These are phyloP conservation scores for Aspergillus oerlinghausenensis DNA, from an alignment of 2,329 filamentous ascomycete genomes.

Conservation along the genomic window DNA sequence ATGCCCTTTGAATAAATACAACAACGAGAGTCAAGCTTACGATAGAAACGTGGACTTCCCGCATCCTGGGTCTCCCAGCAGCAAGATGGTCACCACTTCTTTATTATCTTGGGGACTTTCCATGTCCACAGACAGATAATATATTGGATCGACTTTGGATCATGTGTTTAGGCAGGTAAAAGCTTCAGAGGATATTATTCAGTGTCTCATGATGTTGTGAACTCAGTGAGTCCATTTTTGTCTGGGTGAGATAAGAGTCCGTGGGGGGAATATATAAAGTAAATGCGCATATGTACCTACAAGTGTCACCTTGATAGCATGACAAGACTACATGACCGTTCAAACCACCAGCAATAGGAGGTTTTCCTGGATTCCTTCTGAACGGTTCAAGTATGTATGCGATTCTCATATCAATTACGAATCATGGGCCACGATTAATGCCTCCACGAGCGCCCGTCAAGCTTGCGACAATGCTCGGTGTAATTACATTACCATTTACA, in stretches of 20 bases:
- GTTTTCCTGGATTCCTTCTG: neutral
- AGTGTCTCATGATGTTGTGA: neutral
- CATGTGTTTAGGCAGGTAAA: neutral
- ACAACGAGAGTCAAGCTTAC: conserved; percentile 38
- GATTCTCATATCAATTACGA: neutral
- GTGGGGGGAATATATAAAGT: neutral
- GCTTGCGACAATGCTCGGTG: neutral
- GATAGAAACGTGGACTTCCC: conserved; percentile 61
- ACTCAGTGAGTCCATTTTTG: neutral
- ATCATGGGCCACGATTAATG: neutral
- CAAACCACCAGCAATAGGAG: neutral
- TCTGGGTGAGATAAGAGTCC: neutral
- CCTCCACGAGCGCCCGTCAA: neutral
- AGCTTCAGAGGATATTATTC: neutral
- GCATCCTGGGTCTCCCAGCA: conserved; percentile 56
- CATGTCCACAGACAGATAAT: neutral
- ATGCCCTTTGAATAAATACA: neutral
- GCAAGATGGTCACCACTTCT: conserved; percentile 41
- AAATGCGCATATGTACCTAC: neutral
- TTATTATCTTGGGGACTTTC: neutral
- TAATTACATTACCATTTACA: neutral
- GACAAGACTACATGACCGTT: neutral
- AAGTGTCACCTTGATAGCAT: neutral
- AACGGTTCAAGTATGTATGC: too few species aligned
- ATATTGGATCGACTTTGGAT: neutral